These are phyloP conservation scores for Melastoma malabathricum DNA, from an alignment of 345 rosid genomes.

Conservation along the genomic window DNA sequence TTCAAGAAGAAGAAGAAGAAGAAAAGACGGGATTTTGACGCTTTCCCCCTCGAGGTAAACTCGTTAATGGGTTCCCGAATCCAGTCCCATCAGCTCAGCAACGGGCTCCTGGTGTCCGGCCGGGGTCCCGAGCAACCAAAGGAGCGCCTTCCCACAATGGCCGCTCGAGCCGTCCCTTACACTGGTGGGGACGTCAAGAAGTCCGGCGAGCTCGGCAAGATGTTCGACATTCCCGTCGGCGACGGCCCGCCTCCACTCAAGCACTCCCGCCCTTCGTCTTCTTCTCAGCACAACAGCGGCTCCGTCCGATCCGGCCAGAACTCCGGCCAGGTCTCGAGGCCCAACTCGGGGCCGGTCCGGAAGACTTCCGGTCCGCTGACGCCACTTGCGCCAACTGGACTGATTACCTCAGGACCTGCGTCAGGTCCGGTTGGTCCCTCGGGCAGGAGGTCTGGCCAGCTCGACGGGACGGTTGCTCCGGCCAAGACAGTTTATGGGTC, in stretches of 20 bases:
- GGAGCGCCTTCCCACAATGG: constrained; percentile 70
- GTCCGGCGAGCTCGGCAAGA: constrained; percentile 89
- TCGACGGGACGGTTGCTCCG: constrained; percentile 31
- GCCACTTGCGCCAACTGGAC: constrained; percentile 73
- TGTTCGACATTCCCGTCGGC: constrained; percentile 68
- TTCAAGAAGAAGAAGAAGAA: not conserved
- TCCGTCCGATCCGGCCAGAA: constrained; percentile 71
- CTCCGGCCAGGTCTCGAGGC: constrained; percentile 56
- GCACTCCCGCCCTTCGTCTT: constrained; percentile 48
- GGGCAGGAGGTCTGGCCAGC: constrained; percentile 63
- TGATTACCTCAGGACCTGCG: constrained; percentile 71
- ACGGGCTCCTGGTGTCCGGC: constrained; percentile 73
- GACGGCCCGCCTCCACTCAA: constrained; percentile 23
- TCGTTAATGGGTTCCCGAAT: constrained; percentile 50
- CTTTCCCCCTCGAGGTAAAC: not conserved
- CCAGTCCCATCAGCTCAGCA: constrained; percentile 85
- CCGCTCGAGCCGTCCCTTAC: constrained; percentile 71
- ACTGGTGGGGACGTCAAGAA: constrained; percentile 89
- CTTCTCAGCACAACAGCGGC: constrained; percentile 69
- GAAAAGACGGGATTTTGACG: not conserved
- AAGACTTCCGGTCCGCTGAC: constrained; percentile 64
- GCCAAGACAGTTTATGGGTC: constrained; percentile 61
- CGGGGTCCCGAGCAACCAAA: constrained; percentile 44
- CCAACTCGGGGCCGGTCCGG: constrained; percentile 48
- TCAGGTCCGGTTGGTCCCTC: constrained; percentile 42